Percentiles rank a stretch among this genome's conserved stretches.
phyloP scores from a whole-genome alignment of 2,329 filamentous ascomycete genomes.

The Aspergillus jensenii region DNA sequence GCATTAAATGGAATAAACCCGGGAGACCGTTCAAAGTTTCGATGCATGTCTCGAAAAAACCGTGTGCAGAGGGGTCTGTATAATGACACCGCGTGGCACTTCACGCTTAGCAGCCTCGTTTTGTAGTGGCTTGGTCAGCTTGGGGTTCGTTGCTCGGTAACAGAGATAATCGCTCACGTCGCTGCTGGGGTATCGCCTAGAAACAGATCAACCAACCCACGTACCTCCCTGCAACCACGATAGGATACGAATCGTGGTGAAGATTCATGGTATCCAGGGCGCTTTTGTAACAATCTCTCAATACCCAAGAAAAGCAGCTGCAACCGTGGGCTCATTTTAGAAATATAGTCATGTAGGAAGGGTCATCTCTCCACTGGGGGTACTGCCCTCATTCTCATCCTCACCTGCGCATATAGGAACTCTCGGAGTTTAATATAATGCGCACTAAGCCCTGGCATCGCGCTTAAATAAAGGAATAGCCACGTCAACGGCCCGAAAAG shows the following conservation, averaged over 20 bases:
- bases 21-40: background rate
- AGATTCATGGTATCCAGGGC: background rate
- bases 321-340: background rate
- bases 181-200: conserved; percentile 2
- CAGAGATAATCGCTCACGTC: background rate
- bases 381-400: background rate
- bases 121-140: background rate
- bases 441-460: conserved; percentile 16
- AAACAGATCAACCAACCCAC: background rate
- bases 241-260: background rate
- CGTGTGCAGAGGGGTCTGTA: background rate
- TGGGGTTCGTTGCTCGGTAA: background rate
- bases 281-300: background rate
- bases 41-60: background rate
- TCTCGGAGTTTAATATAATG: conserved; percentile 15
- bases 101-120: background rate
- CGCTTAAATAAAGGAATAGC: conserved; percentile 22
- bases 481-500: conserved; percentile 21
- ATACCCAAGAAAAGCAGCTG: background rate
- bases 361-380: no score
- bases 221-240: conserved; percentile 2
- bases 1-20: conserved; percentile 1
- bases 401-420: background rate
- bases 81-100: background rate
- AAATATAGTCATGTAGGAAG: background rate